Base-by-base conservation (phyloP, 2,329 filamentous ascomycete species). In the Camptophora hylomeconis region DNA sequence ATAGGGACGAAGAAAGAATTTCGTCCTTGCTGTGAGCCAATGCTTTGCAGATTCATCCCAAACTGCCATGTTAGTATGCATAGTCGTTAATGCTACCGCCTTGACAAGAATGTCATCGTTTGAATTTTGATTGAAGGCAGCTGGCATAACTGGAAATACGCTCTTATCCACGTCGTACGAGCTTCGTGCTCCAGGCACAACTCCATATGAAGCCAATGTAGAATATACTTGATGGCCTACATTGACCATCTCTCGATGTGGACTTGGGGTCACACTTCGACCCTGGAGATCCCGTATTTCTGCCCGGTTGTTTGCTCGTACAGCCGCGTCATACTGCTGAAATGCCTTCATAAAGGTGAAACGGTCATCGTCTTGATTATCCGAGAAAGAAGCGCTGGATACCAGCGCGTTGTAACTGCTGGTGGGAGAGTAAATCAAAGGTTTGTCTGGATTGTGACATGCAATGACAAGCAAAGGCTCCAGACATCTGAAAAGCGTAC, bases 381-480 rank as follows among this genome's bases (percentile, higher is more conserved):
- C n/a, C 30, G 28, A n/a, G 37, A 28, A 9, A 39, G 19, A 5
- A 5, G 7, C 19, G 13, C 4, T 17, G 25, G 25, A 11, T 27
- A 19, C 12, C 14, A 16, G 13, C 13, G 17, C 25, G 9, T 18
- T 18, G n/a, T 16, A 17, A 9, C 25, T 17, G 13, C 17, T 17
- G 4, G 25, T 18, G 7, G 17, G 17, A 9, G 25, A 16, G 13
- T 12, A 8, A 11, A 27, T 16, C 13, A 16, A 13, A 10, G 32
- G 28, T 14, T 26, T 23, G 13, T 21, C 26, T 14, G 28, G 17
- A 16, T 33, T 30, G 22, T 36, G 30, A 27, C 32, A 40, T 5
- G 89, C 89, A 32, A 92, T 78, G 2, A 86, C 95, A 30, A 95
- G 70, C 14, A 81, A 75, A 51, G 87, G 87, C 54, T 98, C 89